These are phyloP conservation scores for Inga oerstediana DNA, from an alignment of 306 rosid genomes.

Conservation along the genomic window DNA sequence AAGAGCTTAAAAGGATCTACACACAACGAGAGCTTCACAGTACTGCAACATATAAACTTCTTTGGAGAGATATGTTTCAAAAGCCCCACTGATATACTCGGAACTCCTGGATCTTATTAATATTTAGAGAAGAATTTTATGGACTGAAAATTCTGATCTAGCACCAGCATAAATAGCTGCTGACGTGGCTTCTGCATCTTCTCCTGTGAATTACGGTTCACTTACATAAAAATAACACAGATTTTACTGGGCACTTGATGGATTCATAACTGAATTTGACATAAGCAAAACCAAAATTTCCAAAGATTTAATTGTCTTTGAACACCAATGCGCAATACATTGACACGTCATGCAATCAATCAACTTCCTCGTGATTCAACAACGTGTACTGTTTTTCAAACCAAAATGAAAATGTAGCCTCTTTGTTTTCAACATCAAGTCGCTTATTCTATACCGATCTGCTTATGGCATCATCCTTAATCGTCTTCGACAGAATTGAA, in stretches of 20 bases:
- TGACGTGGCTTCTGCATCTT: neutral
- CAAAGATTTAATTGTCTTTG: neutral
- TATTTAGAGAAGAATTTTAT: too few relatives aligned
- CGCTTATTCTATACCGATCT: neutral
- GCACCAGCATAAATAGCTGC: neutral
- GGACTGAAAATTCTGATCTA: neutral
- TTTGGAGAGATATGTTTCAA: too few relatives aligned
- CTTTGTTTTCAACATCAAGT: neutral
- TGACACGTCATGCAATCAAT: neutral
- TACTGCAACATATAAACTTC: too few relatives aligned
- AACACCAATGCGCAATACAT: neutral
- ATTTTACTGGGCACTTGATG: neutral
- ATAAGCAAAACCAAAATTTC: neutral
- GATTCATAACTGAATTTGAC: neutral
- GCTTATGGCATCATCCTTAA: neutral
- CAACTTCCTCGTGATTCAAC: neutral
- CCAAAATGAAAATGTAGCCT: neutral
- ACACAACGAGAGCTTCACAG: too few relatives aligned
- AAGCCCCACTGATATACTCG: too few relatives aligned
- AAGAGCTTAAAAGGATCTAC: too few relatives aligned
- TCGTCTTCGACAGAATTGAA: neutral
- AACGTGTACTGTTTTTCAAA: neutral
- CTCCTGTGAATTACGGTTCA: neutral
- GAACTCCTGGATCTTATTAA: too few relatives aligned
- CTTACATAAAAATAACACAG: neutral